Conservation (phyloP, 768 basidiomycete species). For the Rhizopogon rudus region DNA sequence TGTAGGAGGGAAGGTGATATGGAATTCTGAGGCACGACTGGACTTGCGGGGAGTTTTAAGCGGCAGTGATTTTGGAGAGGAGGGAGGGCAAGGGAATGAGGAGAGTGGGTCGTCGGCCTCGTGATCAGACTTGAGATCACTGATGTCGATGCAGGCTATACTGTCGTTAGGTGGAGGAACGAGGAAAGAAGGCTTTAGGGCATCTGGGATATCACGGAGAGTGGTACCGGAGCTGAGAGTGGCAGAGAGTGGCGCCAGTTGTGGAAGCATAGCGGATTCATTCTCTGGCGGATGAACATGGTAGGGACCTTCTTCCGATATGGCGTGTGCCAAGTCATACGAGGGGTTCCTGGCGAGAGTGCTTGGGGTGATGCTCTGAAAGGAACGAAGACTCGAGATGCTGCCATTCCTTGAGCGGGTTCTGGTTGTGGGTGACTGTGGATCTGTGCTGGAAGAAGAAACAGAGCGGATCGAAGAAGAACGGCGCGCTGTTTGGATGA, state of each 20-base stretch:
- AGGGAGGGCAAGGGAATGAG: slow-evolving; percentile 20
- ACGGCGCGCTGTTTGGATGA: not conserved
- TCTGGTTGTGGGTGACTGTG: not conserved
- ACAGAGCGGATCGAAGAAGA: not conserved
- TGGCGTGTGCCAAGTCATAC: not conserved
- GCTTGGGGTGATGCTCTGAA: not conserved
- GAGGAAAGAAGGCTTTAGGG: not conserved
- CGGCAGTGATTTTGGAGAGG: slow-evolving; percentile 4
- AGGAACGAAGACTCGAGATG: not conserved
- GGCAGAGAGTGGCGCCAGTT: too few species aligned
- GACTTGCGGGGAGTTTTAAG: slow-evolving; percentile 19
- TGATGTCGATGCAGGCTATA: slow-evolving; percentile 25
- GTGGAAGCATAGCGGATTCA: too few species aligned
- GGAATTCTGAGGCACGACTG: slow-evolving; percentile 12
- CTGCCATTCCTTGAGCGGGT: not conserved
- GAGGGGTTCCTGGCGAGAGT: not conserved
- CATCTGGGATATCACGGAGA: not conserved
- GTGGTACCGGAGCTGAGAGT: not conserved
- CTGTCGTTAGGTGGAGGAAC: slow-evolving; percentile 14
- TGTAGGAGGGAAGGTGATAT: slow-evolving; percentile 8
- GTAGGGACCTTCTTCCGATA: not conserved
- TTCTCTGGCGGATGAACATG: not conserved
- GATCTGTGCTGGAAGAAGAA: not conserved
- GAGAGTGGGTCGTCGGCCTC: slow-evolving; percentile 24
- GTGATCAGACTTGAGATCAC: slow-evolving; percentile 25